Base-by-base conservation (phyloP, 257 asterid species). In the Solanum corneliomulleri region DNA sequence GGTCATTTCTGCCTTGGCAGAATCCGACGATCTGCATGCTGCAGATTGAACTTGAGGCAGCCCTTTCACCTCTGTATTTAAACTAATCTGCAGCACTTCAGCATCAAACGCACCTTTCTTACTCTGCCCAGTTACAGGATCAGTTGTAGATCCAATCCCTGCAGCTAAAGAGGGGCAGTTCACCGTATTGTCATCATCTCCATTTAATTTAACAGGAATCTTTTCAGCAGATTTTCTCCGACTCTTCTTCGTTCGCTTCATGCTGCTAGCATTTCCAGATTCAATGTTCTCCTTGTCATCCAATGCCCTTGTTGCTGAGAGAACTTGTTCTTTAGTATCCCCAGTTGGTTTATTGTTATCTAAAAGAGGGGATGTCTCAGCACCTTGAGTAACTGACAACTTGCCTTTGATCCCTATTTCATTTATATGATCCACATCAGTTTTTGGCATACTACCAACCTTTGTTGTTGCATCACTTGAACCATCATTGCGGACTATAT, bases 161-260 rank as follows among this genome's bases (percentile, higher is more conserved):
- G 41, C 75, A 66, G 85, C 82, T 23, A 71, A 62, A 75, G 82
- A 86, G 47, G 31, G 9, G 25, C 75, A 70, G 69, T 58, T 45
- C 25, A 44, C 37, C n/a, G 18, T 66, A 44, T 21, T 44, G 23
- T 42, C 90, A 86, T 66, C 89, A 70, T 88, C 88, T 87, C 88
- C 14, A 52, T 87, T 92, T 76, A 88, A 85, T 82, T 87, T 84
- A 74, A 87, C 89, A 85, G 68, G 88, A 66, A 69, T 82, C 83
- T 77, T 47, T 78, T 83, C 84, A 42, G 88, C 91, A 86, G 90
- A 72, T 86, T 90, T 90, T 91, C 86, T 89, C 75, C 1, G 66
- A 86, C 84, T 90, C 90, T 82, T 92, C 90, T 86, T 93, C 91
- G 89, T 93, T 89, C 82, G 86, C 90, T 88, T 88, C 27, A 11